Evolutionary conservation across 2,329 filamentous ascomycete species (phyloP), one percentile per base, ranked within the genome.

Genomic region (Didymella glomerata): DNA sequence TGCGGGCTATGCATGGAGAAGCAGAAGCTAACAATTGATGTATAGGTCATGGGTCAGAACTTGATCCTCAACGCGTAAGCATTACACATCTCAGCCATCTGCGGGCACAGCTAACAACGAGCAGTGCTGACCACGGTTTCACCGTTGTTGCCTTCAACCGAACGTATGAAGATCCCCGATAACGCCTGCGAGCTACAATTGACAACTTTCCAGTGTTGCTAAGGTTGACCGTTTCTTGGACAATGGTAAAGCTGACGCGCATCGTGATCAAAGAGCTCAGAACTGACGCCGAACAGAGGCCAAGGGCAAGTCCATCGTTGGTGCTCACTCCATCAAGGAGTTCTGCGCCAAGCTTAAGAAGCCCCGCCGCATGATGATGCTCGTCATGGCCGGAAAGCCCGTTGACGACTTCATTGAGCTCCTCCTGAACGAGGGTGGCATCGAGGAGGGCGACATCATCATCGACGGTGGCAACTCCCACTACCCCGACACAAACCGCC

Each of bases 401-500:
- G 95, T 99, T 71, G 95, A 99, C 80, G 92, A 97, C 85, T 98
- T 97, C 90, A 98, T 99, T 77, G 93, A 97, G 87, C 89, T 89
- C 72, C 90, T 99, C 68, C 86, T 98, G 52, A 79, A 65, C 61
- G 77, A 81, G 73, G 80, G 79, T 42, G 76, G 75, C 51, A 71
- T 69, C 56, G 75, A 77, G 67, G 70, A 77, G 68, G 63, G 92
- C 90, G 95, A 99, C 80, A 97, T 99, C 87, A 96, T 99, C 86
- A 98, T 99, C 76, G 95, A 99, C 78, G 95, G 95, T 80, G 95
- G 93, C 76, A 98, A 99, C 90, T 98, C 94, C 69, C 95, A 98
- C 86, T 99, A 91, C 88, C 95, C 95, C 77, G 95, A 98, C 84
- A 94, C 92, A 84, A 98, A 97, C 89, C 93, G 95, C 82, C 92